These are phyloP conservation scores for Saccharomycopsis synnaedendra DNA, from an alignment of 805 yeast species.

Conservation along the genomic window DNA sequence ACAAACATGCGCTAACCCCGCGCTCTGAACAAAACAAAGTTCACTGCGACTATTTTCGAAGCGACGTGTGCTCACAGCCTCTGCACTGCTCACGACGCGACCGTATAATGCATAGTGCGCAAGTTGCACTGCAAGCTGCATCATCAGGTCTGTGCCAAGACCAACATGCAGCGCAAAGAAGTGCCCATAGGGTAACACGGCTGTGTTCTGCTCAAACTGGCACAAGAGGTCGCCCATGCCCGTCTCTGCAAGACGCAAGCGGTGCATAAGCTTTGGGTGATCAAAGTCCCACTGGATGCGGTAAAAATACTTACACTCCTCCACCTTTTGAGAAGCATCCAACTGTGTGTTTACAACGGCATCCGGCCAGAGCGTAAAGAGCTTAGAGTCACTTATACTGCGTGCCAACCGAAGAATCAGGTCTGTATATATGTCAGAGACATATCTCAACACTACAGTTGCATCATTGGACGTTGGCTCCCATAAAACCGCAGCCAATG, in stretches of 20 bases:
- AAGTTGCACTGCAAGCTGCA: slow-evolving; percentile 83
- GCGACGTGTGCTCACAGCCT: slow-evolving; percentile 73
- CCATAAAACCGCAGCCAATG: slow-evolving; percentile 84
- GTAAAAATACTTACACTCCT: not conserved
- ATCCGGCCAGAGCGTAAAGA: slow-evolving; percentile 27
- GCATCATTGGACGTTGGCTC: slow-evolving; percentile 92
- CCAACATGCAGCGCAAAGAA: slow-evolving; percentile 69
- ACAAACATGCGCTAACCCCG: slow-evolving; percentile 36
- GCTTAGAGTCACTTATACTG: slow-evolving; percentile 47
- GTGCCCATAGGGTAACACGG: slow-evolving; percentile 69
- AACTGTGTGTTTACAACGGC: slow-evolving; percentile 11
- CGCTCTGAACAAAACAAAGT: slow-evolving; percentile 53
- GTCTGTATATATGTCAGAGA: slow-evolving; percentile 83
- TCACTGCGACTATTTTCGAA: slow-evolving; percentile 64
- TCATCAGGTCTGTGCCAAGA: slow-evolving; percentile 70
- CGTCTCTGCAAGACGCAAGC: slow-evolving; percentile 76
- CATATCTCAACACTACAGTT: slow-evolving; percentile 79
- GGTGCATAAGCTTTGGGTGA: slow-evolving; percentile 6
- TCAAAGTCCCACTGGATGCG: slow-evolving; percentile 11
- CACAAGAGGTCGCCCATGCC: slow-evolving; percentile 75
- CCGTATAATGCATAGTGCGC: slow-evolving; percentile 89
- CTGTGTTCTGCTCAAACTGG: slow-evolving; percentile 58
- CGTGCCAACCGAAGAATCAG: slow-evolving; percentile 76
- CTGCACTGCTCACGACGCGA: slow-evolving; percentile 77
- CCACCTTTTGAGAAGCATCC: not conserved